Evolutionary conservation across 1,284 basidiomycete genomes (phyloP), one percentile per base, ranked within the genome.

Genomic region (Cryptococcus amylolentus): DNA sequence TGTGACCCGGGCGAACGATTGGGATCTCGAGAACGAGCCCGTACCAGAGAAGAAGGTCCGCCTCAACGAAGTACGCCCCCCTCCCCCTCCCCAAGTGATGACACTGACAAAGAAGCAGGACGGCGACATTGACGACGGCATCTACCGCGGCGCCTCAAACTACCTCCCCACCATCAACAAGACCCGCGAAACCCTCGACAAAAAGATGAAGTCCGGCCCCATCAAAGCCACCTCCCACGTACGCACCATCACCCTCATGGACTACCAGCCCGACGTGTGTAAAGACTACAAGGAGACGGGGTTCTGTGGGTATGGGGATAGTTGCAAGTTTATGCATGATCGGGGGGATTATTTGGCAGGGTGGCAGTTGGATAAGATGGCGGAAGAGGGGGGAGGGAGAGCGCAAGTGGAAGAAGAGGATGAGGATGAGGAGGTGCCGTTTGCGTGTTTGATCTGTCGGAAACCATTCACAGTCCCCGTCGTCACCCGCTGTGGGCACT

Each of bases 261-360:
- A 99, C 80, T 99, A 98, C 78, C 96, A 98, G 78, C 95, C 96
- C 3, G 95, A 98, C 71, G 91, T 98, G 20, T 99, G 96, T 79
- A 99, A 98, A 77, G 94, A 98, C 77, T 99, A 98, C 79, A 98
- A 97, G 85, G 95, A 98, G 79, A 98, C 95, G 44, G 96, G 96
- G 0, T 98, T 92, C 76, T 99, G 95, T 77, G 96, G 96, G 4
- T 99, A 96, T 73, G 96, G 96, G 31, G 96, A 99, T 77, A 94
- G 91, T 8, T 99, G 95, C 80, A 98, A 98, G 81, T 92, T 93
- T 78, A 81, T 92, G 72, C 89, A 92, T 76, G 89, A 92, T 76
- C 77, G 83, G 49, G 81, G 80, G 54, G 83, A 84, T 70, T 97
- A 99, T 78, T 85, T 98, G 35, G 88, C 89, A 10, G 96, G 96